Conservation (phyloP, 2,329 filamentous ascomycete species). For the Sordariomycetes sp. region DNA sequence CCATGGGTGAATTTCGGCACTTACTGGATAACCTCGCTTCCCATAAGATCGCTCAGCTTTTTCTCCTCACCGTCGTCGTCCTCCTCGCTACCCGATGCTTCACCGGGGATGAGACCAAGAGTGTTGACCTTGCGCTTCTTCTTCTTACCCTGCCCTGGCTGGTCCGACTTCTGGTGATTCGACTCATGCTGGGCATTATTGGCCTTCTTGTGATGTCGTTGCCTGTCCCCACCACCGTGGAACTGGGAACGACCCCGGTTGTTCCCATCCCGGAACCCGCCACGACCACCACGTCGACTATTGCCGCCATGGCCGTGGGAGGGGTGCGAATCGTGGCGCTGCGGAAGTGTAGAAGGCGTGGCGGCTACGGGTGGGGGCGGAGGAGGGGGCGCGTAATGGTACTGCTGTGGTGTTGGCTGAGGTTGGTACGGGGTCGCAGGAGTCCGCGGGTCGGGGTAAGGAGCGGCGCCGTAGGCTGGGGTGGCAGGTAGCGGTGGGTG, state of each 20-base stretch:
- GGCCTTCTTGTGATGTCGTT: conserved; percentile 7
- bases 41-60: conserved; percentile 40
- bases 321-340: conserved; percentile 18
- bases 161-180: conserved; percentile 4
- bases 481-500: not conserved
- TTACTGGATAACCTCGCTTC: conserved; percentile 41
- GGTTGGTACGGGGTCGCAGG: not conserved
- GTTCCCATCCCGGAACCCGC: conserved; percentile 20
- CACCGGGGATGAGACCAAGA: conserved; percentile 56
- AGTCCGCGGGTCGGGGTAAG: conserved; percentile 1
- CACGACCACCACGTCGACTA: conserved; percentile 18
- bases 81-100: conserved; percentile 51
- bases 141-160: conserved; percentile 32
- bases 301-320: conserved; percentile 15
- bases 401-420: conserved; percentile 8
- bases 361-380: conserved; percentile 19
- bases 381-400: conserved; percentile 24
- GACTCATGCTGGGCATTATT: conserved; percentile 13
- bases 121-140: conserved; percentile 63
- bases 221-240: conserved; percentile 30
- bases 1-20: conserved; percentile 12
- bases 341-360: conserved; percentile 2
- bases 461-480: not conserved
- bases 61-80: conserved; percentile 63
- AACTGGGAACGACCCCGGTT: conserved; percentile 26